A percentile compares a stretch with the other conserved stretches of the same genome.
phyloP scores from a whole-genome alignment of 106 monocot species.

The Iris macrosiphon region DNA sequence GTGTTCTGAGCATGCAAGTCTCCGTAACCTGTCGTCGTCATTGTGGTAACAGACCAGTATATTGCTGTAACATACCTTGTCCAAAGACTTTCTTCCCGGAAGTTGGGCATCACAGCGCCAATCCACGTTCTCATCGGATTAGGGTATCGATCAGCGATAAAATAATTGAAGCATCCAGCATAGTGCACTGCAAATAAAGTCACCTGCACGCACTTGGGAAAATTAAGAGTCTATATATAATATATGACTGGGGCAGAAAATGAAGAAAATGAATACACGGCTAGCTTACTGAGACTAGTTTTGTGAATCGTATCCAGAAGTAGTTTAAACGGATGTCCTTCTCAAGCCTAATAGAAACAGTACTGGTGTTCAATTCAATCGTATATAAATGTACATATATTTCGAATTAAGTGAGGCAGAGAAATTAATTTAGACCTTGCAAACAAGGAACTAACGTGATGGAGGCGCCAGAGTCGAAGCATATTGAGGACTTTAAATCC shows the following conservation, averaged over 20 bases:
- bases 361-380: not conserved
- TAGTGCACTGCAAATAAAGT: conserved; percentile 16
- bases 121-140: conserved; percentile 39
- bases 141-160: conserved; percentile 25
- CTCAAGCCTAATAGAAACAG: conserved; percentile 17
- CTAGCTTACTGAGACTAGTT: conserved; percentile 21
- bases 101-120: conserved; percentile 35
- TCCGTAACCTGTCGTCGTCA: conserved; percentile 43
- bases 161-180: conserved; percentile 16
- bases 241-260: not conserved
- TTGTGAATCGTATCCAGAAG: conserved; percentile 31
- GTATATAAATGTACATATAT: too few species aligned
- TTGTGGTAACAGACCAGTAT: conserved; percentile 43
- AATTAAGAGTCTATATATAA: not conserved
- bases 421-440: conserved; percentile 38
- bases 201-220: not conserved
- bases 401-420: too few species aligned
- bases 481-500: conserved; percentile 54
- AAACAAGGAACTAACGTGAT: conserved; percentile 58
- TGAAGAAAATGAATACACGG: not conserved
- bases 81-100: conserved; percentile 29
- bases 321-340: conserved; percentile 45
- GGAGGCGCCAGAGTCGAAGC: conserved; percentile 75
- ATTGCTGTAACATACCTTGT: conserved; percentile 36
- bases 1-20: conserved; percentile 38